Conservation (phyloP, 169 alveolate genomes). For the Miamiensis avidus region DNA sequence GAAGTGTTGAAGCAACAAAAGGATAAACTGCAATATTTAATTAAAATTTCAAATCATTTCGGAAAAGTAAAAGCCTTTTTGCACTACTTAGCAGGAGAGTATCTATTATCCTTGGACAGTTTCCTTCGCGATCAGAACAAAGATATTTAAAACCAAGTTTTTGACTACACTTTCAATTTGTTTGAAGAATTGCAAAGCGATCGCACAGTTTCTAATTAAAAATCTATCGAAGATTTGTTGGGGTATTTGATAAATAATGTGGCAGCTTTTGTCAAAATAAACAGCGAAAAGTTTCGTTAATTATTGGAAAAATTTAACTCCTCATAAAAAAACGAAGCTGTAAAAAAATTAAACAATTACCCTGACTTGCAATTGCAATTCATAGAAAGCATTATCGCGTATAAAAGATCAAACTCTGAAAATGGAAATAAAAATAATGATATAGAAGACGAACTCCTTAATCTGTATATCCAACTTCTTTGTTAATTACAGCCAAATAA, state of each 20-base stretch:
- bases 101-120: no score
- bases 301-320: no score
- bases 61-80: no score
- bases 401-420: no score
- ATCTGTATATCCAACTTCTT: background rate
- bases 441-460: background rate
- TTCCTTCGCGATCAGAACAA: no score
- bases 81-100: no score
- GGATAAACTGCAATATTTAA: no score
- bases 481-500: conserved; percentile 5
- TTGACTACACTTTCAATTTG: background rate
- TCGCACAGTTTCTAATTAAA: no score
- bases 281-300: background rate
- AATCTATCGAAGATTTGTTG: background rate
- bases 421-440: conserved; percentile 3
- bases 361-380: conserved; percentile 8
- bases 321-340: background rate
- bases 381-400: background rate
- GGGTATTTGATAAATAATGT: background rate
- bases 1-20: no score
- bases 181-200: background rate
- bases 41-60: no score
- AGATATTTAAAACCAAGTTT: background rate
- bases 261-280: background rate
- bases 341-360: no score